phyloP scores from a whole-genome alignment of 495 filamentous ascomycete species.

The Podospora appendiculata region DNA sequence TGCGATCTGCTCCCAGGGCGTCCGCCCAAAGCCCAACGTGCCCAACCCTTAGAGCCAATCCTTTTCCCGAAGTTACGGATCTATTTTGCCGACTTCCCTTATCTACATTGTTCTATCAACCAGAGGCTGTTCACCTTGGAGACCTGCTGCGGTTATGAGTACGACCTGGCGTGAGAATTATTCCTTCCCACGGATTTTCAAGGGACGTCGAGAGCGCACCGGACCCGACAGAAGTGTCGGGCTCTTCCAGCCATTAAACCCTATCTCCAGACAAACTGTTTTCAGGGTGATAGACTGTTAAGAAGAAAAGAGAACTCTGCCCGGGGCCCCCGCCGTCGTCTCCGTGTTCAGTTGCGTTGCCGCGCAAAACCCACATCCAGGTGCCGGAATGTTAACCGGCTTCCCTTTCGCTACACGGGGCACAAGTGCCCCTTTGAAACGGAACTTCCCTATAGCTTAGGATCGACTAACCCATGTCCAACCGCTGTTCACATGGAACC shows the following conservation, averaged over 20 bases:
- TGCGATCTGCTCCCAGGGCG: slow-evolving; percentile 46
- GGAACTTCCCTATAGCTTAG: slow-evolving; percentile 58
- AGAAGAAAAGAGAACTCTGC: slow-evolving; percentile 68
- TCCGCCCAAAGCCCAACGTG: slow-evolving; percentile 44
- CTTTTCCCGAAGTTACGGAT: slow-evolving; percentile 67
- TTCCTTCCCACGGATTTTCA: slow-evolving; percentile 63
- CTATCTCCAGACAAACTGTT: slow-evolving; percentile 33
- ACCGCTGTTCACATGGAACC: slow-evolving; percentile 64
- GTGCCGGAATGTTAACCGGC: slow-evolving; percentile 64
- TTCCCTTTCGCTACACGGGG: slow-evolving; percentile 58
- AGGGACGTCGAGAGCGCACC: slow-evolving; percentile 58
- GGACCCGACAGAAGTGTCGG: slow-evolving; percentile 55
- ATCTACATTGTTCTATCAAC: slow-evolving; percentile 69
- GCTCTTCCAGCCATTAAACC: slow-evolving; percentile 42
- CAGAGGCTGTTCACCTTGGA: slow-evolving; percentile 67
- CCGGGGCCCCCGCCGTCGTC: slow-evolving; percentile 52
- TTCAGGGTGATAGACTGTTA: slow-evolving; percentile 50
- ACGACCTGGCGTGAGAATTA: slow-evolving; percentile 61
- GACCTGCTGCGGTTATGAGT: slow-evolving; percentile 66
- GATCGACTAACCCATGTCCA: slow-evolving; percentile 63
- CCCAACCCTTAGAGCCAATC: slow-evolving; percentile 65
- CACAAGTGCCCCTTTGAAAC: slow-evolving; percentile 54
- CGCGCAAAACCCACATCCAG: slow-evolving; percentile 58
- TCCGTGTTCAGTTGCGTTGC: slow-evolving; percentile 60
- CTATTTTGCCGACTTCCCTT: slow-evolving; percentile 68